Evolutionary conservation across 2,329 filamentous ascomycete species (phyloP).

Genomic region (Phialophora macrospora): DNA sequence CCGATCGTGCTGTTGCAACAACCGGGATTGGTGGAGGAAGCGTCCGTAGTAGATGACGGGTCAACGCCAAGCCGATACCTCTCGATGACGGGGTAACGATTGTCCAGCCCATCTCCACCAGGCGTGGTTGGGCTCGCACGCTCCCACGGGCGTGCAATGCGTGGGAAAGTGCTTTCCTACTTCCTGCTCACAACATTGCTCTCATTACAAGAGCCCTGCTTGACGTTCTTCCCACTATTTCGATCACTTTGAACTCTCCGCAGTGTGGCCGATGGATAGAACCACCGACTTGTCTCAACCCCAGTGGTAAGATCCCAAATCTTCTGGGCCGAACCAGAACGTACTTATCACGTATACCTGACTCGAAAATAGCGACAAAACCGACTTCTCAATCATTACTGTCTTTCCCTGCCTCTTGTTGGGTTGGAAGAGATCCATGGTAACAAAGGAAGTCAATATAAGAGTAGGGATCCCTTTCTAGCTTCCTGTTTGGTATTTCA

Average conservation of each 20-base stretch:
- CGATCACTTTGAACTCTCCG: background rate
- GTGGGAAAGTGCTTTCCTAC: background rate
- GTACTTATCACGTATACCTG: too few relatives aligned
- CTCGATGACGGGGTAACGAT: slow-evolving; percentile 63
- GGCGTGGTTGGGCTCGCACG: background rate
- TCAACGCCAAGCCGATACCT: slow-evolving; percentile 67
- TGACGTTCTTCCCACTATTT: background rate
- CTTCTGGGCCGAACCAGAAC: too few relatives aligned
- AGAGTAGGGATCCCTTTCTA: too few relatives aligned
- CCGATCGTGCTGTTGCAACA: slow-evolving; percentile 63
- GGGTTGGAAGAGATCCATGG: background rate
- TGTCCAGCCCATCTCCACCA: slow-evolving; percentile 40
- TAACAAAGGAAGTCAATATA: background rate
- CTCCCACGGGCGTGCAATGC: background rate
- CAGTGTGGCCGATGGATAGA: background rate
- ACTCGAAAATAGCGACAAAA: too few relatives aligned
- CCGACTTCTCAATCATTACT: too few relatives aligned
- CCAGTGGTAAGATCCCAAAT: too few relatives aligned
- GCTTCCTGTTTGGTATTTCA: background rate
- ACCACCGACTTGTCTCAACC: too few relatives aligned
- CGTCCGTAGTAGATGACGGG: slow-evolving; percentile 61
- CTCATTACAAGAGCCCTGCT: background rate
- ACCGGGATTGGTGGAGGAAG: slow-evolving; percentile 59
- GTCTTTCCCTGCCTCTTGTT: background rate
- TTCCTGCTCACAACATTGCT: background rate